Evolutionary conservation across 2,329 filamentous ascomycete genomes (phyloP).

Genomic region (Tolypocladium ovalisporum): DNA sequence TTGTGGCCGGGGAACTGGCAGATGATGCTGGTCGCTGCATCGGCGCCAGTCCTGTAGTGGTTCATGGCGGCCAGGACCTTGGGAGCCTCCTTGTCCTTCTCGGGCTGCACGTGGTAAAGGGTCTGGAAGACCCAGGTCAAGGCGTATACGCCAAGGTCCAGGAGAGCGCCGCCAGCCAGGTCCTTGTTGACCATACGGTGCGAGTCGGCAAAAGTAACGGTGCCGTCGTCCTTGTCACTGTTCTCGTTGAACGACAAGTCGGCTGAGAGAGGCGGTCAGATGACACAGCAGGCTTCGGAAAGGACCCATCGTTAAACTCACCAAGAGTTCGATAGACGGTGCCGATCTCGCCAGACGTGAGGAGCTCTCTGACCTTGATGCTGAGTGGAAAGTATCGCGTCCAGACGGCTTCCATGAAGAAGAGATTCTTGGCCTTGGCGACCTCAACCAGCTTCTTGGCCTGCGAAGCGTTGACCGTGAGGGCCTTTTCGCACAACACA

Average conservation of each 20-base stretch:
- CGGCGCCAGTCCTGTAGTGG: slow-evolving; percentile 63
- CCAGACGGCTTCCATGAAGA: slow-evolving; percentile 85
- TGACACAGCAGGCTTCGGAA: too few relatives aligned
- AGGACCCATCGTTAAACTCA: slow-evolving; percentile 19
- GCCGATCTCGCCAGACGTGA: slow-evolving; percentile 43
- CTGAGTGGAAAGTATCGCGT: slow-evolving; percentile 81
- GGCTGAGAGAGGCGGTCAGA: slow-evolving; percentile 22
- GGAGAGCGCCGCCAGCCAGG: slow-evolving; percentile 69
- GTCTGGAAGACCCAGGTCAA: slow-evolving; percentile 88
- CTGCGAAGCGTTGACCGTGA: slow-evolving; percentile 76
- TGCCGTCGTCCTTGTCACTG: slow-evolving; percentile 35
- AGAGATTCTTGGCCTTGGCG: slow-evolving; percentile 61
- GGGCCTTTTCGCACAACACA: slow-evolving; percentile 83
- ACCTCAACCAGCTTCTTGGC: slow-evolving; percentile 59
- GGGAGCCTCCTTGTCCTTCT: slow-evolving; percentile 56
- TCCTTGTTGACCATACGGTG: slow-evolving; percentile 75
- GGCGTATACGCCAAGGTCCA: slow-evolving; percentile 82
- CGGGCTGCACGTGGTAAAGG: slow-evolving; percentile 68
- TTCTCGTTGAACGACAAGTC: slow-evolving; percentile 52
- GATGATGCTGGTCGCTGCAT: slow-evolving; percentile 70
- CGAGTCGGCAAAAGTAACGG: slow-evolving; percentile 44
- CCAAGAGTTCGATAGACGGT: slow-evolving; percentile 48
- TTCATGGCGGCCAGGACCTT: slow-evolving; percentile 57
- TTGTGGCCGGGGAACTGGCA: slow-evolving; percentile 60
- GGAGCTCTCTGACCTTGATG: slow-evolving; percentile 59